These are phyloP conservation scores for Luffa aegyptiaca DNA, from an alignment of 306 rosid genomes.

Conservation along the genomic window DNA sequence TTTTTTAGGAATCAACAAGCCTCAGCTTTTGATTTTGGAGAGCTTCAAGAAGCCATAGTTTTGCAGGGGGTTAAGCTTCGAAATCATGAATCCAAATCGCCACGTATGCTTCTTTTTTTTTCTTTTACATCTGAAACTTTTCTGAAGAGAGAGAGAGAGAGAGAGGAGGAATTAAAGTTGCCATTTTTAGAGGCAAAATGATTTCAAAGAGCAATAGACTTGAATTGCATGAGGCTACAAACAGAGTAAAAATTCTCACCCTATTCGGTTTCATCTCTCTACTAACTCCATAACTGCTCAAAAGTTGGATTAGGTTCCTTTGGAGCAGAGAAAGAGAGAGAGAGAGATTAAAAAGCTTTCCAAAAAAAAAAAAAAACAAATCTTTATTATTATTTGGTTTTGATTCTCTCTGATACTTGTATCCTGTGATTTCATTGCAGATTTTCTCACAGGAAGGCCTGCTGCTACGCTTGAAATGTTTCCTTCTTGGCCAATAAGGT, in stretches of 20 bases:
- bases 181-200: slow-evolving; percentile 46
- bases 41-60: slow-evolving; percentile 84
- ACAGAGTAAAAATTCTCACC: slow-evolving; percentile 39
- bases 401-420: neutral
- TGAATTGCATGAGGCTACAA: slow-evolving; percentile 51
- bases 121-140: neutral
- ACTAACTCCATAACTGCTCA: slow-evolving; percentile 70
- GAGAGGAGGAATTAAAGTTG: slow-evolving; percentile 11
- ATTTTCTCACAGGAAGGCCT: slow-evolving; percentile 70
- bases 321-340: neutral
- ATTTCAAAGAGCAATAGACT: slow-evolving; percentile 33
- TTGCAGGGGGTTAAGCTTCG: slow-evolving; percentile 58
- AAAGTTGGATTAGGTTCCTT: slow-evolving; percentile 54
- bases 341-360: neutral
- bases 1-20: slow-evolving; percentile 51
- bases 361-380: neutral
- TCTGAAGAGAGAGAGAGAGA: slow-evolving; percentile 15
- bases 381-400: neutral
- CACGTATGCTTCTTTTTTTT: slow-evolving; percentile 34
- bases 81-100: slow-evolving; percentile 64
- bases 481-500: slow-evolving; percentile 98
- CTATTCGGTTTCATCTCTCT: slow-evolving; percentile 34
- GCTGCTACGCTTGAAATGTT: slow-evolving; percentile 98
- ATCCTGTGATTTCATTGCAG: slow-evolving; percentile 51
- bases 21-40: slow-evolving; percentile 76